These are phyloP conservation scores for Solanum dulcamara DNA, from an alignment of 257 asterid genomes.

Conservation along the genomic window DNA sequence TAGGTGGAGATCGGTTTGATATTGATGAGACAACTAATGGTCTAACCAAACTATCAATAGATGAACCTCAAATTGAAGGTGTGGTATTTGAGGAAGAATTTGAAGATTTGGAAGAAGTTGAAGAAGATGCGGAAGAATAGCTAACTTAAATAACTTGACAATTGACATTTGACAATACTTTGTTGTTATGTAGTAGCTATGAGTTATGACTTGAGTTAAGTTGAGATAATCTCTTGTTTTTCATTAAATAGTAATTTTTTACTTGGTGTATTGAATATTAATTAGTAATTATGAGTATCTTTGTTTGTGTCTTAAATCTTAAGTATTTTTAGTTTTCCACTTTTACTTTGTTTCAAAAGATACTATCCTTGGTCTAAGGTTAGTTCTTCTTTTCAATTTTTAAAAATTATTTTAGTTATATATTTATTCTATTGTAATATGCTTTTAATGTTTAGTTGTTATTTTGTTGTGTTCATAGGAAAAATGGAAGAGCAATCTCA, in stretches of 20 bases:
- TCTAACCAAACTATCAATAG: not conserved
- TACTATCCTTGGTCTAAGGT: not conserved
- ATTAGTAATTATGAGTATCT: not conserved
- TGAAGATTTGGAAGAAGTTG: not conserved
- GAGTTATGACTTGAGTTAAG: not conserved
- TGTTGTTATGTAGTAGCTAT: not conserved
- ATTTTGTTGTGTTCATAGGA: not conserved
- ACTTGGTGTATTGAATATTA: not conserved
- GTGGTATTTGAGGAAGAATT: not conserved
- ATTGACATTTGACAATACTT: not conserved
- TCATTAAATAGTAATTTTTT: not conserved
- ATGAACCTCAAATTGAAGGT: not conserved
- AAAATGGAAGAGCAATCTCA: not conserved
- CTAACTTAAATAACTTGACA: not conserved
- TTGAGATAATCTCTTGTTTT: not conserved
- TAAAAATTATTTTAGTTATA: no score
- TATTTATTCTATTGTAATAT: not conserved
- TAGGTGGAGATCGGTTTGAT: not conserved
- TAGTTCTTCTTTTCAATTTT: no score
- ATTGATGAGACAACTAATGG: not conserved
- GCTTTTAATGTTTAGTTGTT: no score
- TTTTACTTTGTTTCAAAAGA: not conserved
- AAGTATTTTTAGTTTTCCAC: not conserved
- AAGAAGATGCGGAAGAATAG: not conserved
- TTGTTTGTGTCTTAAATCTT: not conserved